phyloP scores from a whole-genome alignment of 2,329 filamentous ascomycete genomes.

The Diaporthe nobilis region DNA sequence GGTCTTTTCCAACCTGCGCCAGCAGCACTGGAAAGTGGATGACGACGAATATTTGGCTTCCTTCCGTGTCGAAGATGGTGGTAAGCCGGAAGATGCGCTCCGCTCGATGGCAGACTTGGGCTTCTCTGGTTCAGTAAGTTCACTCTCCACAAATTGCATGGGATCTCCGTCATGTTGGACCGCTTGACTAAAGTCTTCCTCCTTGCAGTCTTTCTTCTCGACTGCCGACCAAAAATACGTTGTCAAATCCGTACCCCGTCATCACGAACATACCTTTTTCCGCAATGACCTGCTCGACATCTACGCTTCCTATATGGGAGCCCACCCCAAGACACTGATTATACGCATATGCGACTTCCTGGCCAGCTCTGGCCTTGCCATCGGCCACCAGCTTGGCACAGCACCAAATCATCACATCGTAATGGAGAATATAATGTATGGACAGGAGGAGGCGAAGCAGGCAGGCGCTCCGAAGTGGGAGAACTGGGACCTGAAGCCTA shows the following conservation, averaged over 20 bases:
- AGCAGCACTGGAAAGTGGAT: constrained; percentile 52
- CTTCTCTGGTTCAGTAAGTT: constrained; percentile 75
- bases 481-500: constrained; percentile 81
- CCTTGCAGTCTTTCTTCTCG: constrained; percentile 74
- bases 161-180: not conserved
- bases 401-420: constrained; percentile 81
- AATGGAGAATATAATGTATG: constrained; percentile 82
- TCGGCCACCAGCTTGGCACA: constrained; percentile 72
- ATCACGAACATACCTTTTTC: constrained; percentile 81
- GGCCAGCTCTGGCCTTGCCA: constrained; percentile 65
- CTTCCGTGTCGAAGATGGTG: constrained; percentile 62
- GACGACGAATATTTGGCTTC: constrained; percentile 57
- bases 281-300: constrained; percentile 74
- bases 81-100: constrained; percentile 57
- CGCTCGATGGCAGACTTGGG: constrained; percentile 77
- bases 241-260: constrained; percentile 78
- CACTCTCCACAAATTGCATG: not conserved
- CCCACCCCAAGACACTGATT: constrained; percentile 72
- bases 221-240: constrained; percentile 77
- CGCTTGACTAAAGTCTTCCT: not conserved
- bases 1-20: constrained; percentile 66
- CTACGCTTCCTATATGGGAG: constrained; percentile 75
- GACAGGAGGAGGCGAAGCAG: constrained; percentile 62
- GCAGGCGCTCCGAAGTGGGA: constrained; percentile 67
- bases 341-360: constrained; percentile 81